Evolutionary conservation across 371 early-diverging fungal genomes (phyloP).

Genomic region (Mucor piriformis): DNA sequence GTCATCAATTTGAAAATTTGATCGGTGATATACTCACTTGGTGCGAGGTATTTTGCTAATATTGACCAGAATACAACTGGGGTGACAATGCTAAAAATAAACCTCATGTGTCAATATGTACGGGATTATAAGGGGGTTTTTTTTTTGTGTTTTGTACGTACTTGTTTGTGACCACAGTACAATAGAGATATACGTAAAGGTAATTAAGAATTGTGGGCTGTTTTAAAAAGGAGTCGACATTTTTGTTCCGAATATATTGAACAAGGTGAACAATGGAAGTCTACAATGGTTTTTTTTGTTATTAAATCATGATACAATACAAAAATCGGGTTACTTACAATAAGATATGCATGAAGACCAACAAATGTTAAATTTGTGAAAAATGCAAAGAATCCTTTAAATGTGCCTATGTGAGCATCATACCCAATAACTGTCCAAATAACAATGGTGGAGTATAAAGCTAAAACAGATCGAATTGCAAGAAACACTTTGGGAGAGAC

Average conservation of each 20-base stretch:
- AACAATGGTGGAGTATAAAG: constrained; percentile 46
- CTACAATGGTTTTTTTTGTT: constrained; percentile 2
- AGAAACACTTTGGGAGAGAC: constrained; percentile 48
- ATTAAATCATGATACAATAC: neutral
- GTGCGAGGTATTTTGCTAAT: constrained; percentile 7
- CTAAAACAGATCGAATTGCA: constrained; percentile 39
- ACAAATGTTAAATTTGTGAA: constrained; percentile 59
- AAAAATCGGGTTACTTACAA: constrained; percentile 34
- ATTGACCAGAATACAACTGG: constrained; percentile 62
- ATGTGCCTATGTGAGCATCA: constrained; percentile 13
- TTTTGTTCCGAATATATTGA: constrained; percentile 32
- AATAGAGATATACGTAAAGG: constrained; percentile 46
- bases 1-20: neutral
- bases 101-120: neutral
- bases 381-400: constrained; percentile 36
- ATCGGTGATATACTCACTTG: neutral
- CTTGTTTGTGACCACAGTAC: constrained; percentile 50
- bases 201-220: constrained; percentile 46
- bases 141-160: constrained; percentile 17
- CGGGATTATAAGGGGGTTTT: neutral
- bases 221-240: constrained; percentile 28
- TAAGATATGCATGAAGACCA: constrained; percentile 54
- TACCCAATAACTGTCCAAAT: constrained; percentile 46
- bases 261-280: constrained; percentile 34
- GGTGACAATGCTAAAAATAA: constrained; percentile 47